Base-by-base conservation (phyloP, 768 basidiomycete species). In the Ephemerocybe angulata region DNA sequence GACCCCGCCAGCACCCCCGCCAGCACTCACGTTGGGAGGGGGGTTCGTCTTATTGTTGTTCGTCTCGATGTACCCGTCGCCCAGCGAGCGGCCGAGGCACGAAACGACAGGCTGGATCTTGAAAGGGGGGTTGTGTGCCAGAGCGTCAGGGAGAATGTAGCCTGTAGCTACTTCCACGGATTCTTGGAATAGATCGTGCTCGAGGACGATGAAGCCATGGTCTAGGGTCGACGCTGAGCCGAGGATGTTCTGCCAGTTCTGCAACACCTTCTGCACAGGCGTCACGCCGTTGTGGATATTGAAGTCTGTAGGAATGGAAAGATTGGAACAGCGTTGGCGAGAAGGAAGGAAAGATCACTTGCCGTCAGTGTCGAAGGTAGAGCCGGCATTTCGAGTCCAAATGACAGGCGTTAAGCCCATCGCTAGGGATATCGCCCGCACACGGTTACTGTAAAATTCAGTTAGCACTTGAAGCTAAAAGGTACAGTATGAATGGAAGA, bases 161-260 rank as follows among this genome's bases (percentile, higher is more conserved):
- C 88, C 90, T 35, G 87, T 87, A 3, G 92, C 91, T 21, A 94
- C 78, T 57, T 93, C 88, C 41, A 93, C 91, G 1, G 85, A 78
- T 67, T 93, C 86, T 69, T 86, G 83, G 76, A 90, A 93, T 30
- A 93, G 77, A 69, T 93, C 92, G 66, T 90, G 88, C 68, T 90
- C 89, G 31, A 96, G 79, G 48, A 91, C 88, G 62, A 96, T 91
- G 77, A 96, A 96, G 11, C 93, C 93, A n/a, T 69, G 81, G 62
- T 77, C 58, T 53, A 88, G 72, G 24, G 68, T 63, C 2, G 82
- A 70, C 7, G 79, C 86, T 62, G 85, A 86, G 44, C 70, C 70
- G 44, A 93, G 72, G 71, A 94, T 92, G 58, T 72, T 71, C 60
- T 90, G 75, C 82, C 91, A 93, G 70, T 87, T 87, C 57, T 76